These are phyloP conservation scores for Pezicula radicicola DNA, from an alignment of 2,329 filamentous ascomycete genomes.

Conservation along the genomic window DNA sequence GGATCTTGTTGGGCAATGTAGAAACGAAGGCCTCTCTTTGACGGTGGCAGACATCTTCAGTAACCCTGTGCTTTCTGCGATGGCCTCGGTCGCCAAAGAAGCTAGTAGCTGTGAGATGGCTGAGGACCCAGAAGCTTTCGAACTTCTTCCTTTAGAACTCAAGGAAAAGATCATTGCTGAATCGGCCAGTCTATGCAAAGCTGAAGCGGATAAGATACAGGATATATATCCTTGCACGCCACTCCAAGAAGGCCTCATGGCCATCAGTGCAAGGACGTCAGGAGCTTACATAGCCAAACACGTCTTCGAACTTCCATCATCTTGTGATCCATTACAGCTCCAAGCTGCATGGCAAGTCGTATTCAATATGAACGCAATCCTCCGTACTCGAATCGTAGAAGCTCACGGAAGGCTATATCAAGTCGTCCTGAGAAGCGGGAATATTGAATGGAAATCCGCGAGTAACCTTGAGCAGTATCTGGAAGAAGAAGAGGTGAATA, in stretches of 20 bases:
- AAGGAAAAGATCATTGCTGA: neutral
- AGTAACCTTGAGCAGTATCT: no score
- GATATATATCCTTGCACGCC: constrained; percentile 24
- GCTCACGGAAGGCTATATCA: no score
- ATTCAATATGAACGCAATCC: no score
- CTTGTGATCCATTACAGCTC: no score
- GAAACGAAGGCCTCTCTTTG: neutral
- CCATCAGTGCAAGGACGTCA: constrained; percentile 24
- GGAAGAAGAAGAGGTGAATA: no score
- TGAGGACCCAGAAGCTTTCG: neutral
- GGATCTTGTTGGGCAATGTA: no score
- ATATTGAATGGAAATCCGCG: no score
- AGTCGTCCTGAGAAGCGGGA: no score
- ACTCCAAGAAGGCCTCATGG: constrained; percentile 33
- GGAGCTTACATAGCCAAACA: constrained; percentile 30
- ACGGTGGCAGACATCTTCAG: constrained; percentile 4
- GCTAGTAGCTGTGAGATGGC: neutral
- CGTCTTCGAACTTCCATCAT: constrained; percentile 17
- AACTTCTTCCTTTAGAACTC: neutral
- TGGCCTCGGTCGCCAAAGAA: neutral
- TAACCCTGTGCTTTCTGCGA: neutral
- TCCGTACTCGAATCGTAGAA: no score
- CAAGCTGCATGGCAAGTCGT: no score
- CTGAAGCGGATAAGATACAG: no score
- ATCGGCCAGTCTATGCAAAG: no score